These are phyloP conservation scores for Reutealis trisperma DNA, from an alignment of 345 rosid species.

Conservation along the genomic window DNA sequence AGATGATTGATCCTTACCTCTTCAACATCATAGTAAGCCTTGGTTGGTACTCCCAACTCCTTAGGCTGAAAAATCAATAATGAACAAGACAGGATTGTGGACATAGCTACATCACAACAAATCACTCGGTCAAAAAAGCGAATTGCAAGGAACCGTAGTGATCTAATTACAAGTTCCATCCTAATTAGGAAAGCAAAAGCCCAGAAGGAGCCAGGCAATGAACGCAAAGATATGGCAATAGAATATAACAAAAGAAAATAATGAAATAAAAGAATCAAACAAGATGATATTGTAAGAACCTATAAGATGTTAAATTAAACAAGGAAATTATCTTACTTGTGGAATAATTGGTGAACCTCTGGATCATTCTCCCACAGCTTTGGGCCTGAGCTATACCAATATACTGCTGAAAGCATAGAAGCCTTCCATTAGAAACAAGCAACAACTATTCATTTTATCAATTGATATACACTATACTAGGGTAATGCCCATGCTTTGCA, in stretches of 20 bases:
- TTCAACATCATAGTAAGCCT: conserved; percentile 83
- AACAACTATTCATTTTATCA: no score
- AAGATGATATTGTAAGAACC: neutral
- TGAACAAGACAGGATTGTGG: conserved; percentile 81
- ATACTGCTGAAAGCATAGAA: no score
- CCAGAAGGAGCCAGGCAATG: neutral
- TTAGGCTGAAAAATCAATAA: conserved; percentile 87
- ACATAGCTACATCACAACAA: conserved; percentile 58
- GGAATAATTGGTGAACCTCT: conserved; percentile 70
- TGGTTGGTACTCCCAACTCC: conserved; percentile 89
- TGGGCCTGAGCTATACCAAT: conserved; percentile 93
- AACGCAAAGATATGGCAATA: neutral
- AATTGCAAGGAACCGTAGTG: neutral
- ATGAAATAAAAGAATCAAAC: neutral
- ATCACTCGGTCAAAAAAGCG: neutral
- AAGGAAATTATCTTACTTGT: conserved; percentile 45
- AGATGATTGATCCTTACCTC: conserved; percentile 45
- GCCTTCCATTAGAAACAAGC: no score
- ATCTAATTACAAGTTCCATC: conserved; percentile 6
- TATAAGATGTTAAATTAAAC: neutral
- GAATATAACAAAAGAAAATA: neutral
- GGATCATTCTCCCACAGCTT: conserved; percentile 81
- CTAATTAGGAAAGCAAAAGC: neutral
- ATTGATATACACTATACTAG: no score
- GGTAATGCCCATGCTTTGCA: no score